Conservation (phyloP, 2,329 filamentous ascomycete species). For the Talaromyces albobiverticillius region DNA sequence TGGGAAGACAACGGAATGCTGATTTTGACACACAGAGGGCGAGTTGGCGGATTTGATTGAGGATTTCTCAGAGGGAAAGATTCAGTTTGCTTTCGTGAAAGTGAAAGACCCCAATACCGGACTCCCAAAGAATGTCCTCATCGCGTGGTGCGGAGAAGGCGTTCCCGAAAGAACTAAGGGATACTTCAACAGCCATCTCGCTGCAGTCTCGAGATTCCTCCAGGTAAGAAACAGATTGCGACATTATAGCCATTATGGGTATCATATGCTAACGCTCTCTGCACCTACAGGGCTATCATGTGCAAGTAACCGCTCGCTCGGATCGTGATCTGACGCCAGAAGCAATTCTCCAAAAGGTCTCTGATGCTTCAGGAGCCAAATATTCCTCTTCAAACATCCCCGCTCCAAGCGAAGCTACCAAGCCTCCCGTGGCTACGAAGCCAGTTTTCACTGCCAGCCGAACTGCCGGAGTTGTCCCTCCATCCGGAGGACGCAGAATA, state of each 20-base stretch:
- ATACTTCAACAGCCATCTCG: constrained; percentile 93
- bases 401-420: constrained; percentile 53
- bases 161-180: constrained; percentile 98
- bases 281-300: constrained; percentile 72
- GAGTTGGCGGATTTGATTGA: constrained; percentile 87
- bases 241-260: constrained; percentile 17
- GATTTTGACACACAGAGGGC: constrained; percentile 61
- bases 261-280: constrained; percentile 5
- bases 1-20: constrained; percentile 22
- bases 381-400: constrained; percentile 67
- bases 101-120: constrained; percentile 90
- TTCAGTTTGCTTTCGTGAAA: constrained; percentile 96
- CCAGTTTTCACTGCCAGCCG: constrained; percentile 82
- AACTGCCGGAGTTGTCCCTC: constrained; percentile 58
- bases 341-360: constrained; percentile 85
- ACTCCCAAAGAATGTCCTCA: constrained; percentile 87
- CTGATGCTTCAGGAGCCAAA: constrained; percentile 91
- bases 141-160: constrained; percentile 96
- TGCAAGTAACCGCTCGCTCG: constrained; percentile 93
- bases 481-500: constrained; percentile 61
- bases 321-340: constrained; percentile 85
- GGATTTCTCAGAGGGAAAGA: constrained; percentile 92
- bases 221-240: constrained; percentile 52
- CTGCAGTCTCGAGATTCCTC: constrained; percentile 84
- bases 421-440: constrained; percentile 76